Conservation (phyloP, 2,329 filamentous ascomycete species). For the Colletotrichum tanaceti region DNA sequence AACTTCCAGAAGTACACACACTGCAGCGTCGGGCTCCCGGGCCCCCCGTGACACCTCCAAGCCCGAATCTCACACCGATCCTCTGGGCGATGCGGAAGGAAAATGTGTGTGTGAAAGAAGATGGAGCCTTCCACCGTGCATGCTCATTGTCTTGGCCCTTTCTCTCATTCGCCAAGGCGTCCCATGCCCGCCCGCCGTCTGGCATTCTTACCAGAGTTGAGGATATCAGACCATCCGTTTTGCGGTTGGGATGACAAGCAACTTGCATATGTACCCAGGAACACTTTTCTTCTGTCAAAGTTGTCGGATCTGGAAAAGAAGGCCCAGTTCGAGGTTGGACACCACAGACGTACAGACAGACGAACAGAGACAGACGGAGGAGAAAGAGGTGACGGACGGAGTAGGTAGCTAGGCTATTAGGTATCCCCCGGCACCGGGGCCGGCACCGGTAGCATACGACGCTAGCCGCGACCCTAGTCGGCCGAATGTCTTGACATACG, state of each 20-base stretch:
- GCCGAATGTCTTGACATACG: constrained; percentile 39
- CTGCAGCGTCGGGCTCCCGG: neutral
- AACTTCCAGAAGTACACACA: neutral
- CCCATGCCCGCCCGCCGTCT: neutral
- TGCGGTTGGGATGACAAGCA: neutral
- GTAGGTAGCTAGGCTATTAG: neutral
- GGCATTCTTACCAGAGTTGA: neutral
- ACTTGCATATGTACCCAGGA: neutral
- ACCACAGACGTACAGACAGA: no score
- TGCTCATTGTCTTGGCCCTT: neutral
- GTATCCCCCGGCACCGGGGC: constrained; percentile 3
- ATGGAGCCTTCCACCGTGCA: constrained; percentile 15
- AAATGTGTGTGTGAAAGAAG: neutral
- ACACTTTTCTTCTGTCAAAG: neutral
- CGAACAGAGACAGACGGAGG: neutral
- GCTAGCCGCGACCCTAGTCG: constrained; percentile 4
- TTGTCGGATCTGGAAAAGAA: no score
- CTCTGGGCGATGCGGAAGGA: neutral
- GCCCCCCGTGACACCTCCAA: constrained; percentile 16
- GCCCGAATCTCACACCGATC: constrained; percentile 23
- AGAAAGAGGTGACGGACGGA: neutral
- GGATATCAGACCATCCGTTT: neutral
- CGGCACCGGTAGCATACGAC: neutral
- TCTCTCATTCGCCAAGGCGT: neutral
- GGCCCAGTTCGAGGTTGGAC: no score